Evolutionary conservation across 352 stramenopile species (phyloP).

Genomic region (Phytophthora gonapodyides): DNA sequence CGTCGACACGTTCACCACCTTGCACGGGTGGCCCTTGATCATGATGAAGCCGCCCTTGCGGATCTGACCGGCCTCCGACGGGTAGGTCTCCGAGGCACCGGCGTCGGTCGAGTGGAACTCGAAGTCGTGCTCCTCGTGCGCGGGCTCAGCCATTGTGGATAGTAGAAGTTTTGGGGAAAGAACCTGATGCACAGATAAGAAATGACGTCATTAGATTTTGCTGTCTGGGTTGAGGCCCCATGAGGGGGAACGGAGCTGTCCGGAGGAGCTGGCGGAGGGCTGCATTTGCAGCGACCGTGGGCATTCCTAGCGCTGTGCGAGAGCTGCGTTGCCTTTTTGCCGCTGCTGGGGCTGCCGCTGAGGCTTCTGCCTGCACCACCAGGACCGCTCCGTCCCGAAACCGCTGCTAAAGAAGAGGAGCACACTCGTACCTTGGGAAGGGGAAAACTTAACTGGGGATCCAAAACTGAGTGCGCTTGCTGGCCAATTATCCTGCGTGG

Average conservation of each 20-base stretch:
- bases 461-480: conserved; percentile 28
- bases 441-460: conserved; percentile 48
- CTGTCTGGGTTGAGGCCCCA: background rate
- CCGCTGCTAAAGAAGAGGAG: background rate
- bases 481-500: conserved; percentile 27
- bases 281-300: background rate
- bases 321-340: background rate
- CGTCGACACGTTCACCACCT: conserved; percentile 97
- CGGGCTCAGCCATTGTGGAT: conserved; percentile 49
- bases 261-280: conserved; percentile 4
- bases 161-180: conserved; percentile 20
- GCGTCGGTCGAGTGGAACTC: conserved; percentile 95
- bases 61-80: conserved; percentile 98
- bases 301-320: too few species aligned
- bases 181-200: conserved; percentile 6
- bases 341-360: background rate
- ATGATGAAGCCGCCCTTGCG: conserved; percentile 99
- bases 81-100: conserved; percentile 97
- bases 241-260: too few species aligned
- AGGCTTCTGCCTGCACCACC: conserved; percentile 16
- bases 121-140: conserved; percentile 70
- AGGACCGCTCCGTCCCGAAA: background rate
- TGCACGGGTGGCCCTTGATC: conserved; percentile 99
- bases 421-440: conserved; percentile 45
- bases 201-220: background rate